Base-by-base conservation (phyloP, 441 rosid genomes). In the Rhodomyrtus psidioides region DNA sequence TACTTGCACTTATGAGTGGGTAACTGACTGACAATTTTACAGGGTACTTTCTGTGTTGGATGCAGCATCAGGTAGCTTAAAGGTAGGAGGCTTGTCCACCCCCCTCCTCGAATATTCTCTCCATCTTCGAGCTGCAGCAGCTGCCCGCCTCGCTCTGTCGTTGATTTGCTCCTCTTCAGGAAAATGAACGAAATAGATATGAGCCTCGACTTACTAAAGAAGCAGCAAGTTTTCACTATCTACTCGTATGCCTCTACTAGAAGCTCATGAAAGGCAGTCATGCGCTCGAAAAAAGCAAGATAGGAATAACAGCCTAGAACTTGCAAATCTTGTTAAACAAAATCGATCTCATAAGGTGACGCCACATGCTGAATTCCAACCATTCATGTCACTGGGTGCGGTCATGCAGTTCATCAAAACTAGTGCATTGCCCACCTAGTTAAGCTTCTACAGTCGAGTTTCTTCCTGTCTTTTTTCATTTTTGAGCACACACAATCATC, bases 81-180 rank as follows among this genome's bases (percentile, higher is more conserved):
- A 90, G 34, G 94, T 91, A 16, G 97, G 98, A 54, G 93, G 96
- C 90, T 94, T 94, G 87, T 97, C 98, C 1, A 84, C 98, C 34
- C 98, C 98, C 87, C 89, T 90, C 75, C 98, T 92, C 9, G 99
- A 96, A 88, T 94, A 97, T 90, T 97, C 98, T 88, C 99, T 94
- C 98, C 97, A 97, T 91, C 95, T 93, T 60, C 97, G 89, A 23
- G 99, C 95, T 10, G 99, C 98, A 2, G 94, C 98, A 0, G 98
- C 98, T 0, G 98, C 96, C 88, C 95, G 89, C 62, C 86, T 91
- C 34, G 95, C 94, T 87, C 96, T 93, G 87, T 94, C 96, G 84
- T 94, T 92, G 82, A 89, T 92, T 92, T 95, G 97, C 90, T 93
- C 97, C 87, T 95, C 99, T 95, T 95, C 89, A 88, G 84, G 34